Percentiles rank a stretch among this genome's conserved stretches.
Conservation (phyloP, 2,329 filamentous ascomycete species). For the Lasiodiplodia sp. region DNA sequence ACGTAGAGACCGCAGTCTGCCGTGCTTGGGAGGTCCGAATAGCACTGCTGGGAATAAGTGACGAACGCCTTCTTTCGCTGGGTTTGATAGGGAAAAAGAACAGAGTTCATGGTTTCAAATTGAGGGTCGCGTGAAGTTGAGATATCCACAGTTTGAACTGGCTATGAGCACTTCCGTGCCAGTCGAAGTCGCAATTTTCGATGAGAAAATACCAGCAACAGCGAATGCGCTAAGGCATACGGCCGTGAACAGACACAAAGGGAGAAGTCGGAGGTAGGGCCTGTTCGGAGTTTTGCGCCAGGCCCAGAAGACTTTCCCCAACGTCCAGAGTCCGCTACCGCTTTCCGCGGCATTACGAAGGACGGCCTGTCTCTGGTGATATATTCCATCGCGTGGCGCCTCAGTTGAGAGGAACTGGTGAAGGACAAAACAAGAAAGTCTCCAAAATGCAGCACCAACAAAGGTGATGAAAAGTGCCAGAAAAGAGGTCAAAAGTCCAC, state of each 20-base stretch:
- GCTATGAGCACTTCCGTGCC: constrained; percentile 25
- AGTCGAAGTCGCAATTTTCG: constrained; percentile 16
- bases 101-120: too few species aligned
- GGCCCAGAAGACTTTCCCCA: neutral
- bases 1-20: constrained; percentile 33
- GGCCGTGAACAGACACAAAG: neutral
- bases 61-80: neutral
- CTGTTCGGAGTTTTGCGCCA: neutral
- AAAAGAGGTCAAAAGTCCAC: constrained; percentile 44
- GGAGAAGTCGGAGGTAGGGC: neutral
- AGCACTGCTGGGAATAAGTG: constrained; percentile 20
- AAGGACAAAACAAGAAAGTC: constrained; percentile 33
- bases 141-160: neutral
- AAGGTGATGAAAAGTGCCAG: constrained; percentile 43
- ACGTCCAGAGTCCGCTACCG: neutral
- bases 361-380: constrained; percentile 35
- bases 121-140: neutral
- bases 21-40: constrained; percentile 1
- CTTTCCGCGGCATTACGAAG: constrained; percentile 25
- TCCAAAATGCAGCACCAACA: constrained; percentile 35
- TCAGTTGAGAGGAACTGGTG: constrained; percentile 34
- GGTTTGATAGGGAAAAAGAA: neutral
- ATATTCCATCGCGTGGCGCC: constrained; percentile 34
- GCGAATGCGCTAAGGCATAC: constrained; percentile 13
- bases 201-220: constrained; percentile 29